Conservation (phyloP, 257 asterid genomes). For the Fraxinus anomala region DNA sequence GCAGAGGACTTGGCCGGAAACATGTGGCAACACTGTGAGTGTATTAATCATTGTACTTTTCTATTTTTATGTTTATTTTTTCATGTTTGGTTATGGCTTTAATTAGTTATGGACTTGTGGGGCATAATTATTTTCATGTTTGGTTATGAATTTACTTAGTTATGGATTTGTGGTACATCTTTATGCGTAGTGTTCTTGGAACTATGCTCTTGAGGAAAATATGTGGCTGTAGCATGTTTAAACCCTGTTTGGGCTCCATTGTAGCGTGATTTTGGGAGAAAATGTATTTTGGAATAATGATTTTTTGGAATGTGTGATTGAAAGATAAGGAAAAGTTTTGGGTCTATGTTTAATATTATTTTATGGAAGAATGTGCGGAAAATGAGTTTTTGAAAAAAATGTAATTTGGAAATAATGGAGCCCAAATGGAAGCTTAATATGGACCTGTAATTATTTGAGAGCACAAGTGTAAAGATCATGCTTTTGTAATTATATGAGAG, state of each 20-base stretch:
- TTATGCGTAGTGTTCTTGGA: background rate
- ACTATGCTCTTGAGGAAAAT: background rate
- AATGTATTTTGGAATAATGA: no score
- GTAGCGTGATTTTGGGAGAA: no score
- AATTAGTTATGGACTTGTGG: background rate
- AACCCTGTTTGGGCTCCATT: no score
- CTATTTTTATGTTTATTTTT: background rate
- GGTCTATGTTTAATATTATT: no score
- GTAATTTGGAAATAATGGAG: no score
- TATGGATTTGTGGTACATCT: background rate
- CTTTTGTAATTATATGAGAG: background rate
- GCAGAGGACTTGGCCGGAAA: constrained; percentile 87
- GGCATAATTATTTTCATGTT: background rate
- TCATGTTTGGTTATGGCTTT: background rate
- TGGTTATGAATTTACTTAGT: background rate
- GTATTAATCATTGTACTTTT: background rate
- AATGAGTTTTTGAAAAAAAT: no score
- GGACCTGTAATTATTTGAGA: background rate
- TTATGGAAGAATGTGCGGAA: no score
- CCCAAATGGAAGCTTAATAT: no score
- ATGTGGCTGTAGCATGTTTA: background rate
- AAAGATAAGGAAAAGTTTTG: no score
- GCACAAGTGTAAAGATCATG: background rate
- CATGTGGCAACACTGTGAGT: constrained; percentile 94
- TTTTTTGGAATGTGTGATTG: no score